Conservation (phyloP, 345 rosid genomes). For the Boechera divaricarpa region DNA sequence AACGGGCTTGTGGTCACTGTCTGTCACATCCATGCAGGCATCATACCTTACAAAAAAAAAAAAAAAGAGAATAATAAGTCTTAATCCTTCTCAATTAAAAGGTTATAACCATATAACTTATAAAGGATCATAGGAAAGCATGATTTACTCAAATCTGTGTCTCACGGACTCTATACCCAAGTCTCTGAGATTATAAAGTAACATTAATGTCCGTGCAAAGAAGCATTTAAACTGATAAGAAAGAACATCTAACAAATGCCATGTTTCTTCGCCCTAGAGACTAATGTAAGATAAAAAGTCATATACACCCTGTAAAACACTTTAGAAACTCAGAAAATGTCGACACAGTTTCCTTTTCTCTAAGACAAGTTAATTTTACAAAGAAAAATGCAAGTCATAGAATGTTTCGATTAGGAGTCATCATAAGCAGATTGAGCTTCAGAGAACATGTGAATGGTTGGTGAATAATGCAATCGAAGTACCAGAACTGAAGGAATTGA, state of each 20-base stretch:
- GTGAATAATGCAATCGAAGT: not conserved
- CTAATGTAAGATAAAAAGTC: not conserved
- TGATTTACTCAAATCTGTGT: slow-evolving; percentile 17
- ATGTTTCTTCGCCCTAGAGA: not conserved
- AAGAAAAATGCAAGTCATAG: not conserved
- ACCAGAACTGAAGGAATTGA: not conserved
- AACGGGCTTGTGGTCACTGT: slow-evolving; percentile 92
- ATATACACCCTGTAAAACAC: not conserved
- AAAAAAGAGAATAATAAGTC: slow-evolving; percentile 9
- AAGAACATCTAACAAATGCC: not conserved
- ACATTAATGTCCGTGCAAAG: not conserved
- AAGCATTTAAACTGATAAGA: slow-evolving; percentile 1
- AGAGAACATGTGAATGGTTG: not conserved
- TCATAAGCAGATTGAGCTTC: not conserved
- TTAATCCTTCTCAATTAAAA: slow-evolving; percentile 19
- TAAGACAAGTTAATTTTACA: not conserved
- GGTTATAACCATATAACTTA: not conserved
- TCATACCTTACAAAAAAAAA: slow-evolving; percentile 54
- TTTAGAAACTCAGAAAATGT: not conserved
- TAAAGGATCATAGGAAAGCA: slow-evolving; percentile 18
- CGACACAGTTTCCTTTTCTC: not conserved
- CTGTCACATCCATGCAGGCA: slow-evolving; percentile 82
- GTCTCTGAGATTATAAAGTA: not conserved
- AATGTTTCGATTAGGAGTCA: slow-evolving; percentile 7
- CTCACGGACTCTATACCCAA: not conserved